These are phyloP conservation scores for Rhodomyrtus psidioides DNA, from an alignment of 441 rosid genomes.

Conservation along the genomic window DNA sequence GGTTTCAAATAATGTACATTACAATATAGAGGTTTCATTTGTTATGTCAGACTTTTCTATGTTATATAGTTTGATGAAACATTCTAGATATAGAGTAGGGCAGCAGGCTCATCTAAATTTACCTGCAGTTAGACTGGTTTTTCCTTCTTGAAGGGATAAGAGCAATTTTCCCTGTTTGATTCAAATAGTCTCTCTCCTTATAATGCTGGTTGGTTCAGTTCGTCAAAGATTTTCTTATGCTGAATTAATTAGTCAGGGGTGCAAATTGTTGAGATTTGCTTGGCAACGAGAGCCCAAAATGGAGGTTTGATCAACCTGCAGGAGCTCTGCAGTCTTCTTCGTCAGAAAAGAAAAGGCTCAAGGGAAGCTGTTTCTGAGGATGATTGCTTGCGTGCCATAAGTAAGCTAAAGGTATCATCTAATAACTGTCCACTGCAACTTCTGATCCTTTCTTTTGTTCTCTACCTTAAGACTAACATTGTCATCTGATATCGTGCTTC, in stretches of 20 bases:
- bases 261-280: conserved; percentile 91
- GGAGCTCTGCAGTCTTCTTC: conserved; percentile 72
- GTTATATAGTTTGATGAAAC: not conserved
- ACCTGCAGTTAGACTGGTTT: not conserved
- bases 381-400: conserved; percentile 93
- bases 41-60: not conserved
- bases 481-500: not conserved
- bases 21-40: not conserved
- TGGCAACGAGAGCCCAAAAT: conserved; percentile 78
- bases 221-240: conserved; percentile 1
- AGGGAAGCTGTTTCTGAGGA: conserved; percentile 92
- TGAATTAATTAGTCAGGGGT: conserved; percentile 57
- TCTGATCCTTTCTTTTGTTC: not conserved
- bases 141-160: not conserved
- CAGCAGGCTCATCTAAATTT: not conserved
- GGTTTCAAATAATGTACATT: not conserved
- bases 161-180: not conserved
- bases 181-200: not conserved
- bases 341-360: conserved; percentile 59
- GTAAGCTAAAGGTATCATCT: conserved; percentile 68
- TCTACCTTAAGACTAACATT: not conserved
- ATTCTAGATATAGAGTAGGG: not conserved
- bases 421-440: not conserved
- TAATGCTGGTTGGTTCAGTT: not conserved
- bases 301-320: conserved; percentile 87